Evolutionary conservation across 495 filamentous ascomycete species (phyloP), one percentile per base, ranked within the genome.

Genomic region (Pyrenopolyporus hunteri): DNA sequence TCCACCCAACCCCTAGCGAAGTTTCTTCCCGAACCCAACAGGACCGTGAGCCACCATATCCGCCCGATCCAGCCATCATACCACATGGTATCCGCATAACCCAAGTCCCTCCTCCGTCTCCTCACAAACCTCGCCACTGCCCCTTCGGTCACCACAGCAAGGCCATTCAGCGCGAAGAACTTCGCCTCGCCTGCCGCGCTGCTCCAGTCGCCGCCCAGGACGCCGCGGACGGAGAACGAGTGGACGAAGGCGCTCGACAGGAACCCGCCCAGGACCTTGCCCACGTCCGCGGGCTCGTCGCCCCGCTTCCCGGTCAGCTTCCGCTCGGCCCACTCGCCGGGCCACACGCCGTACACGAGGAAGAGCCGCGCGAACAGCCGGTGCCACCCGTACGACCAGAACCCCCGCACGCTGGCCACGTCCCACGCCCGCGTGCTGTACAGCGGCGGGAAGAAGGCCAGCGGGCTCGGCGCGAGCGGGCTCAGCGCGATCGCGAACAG

Each of bases 381-480:
- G 10, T 64, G 60, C 60, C 60, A 64, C 2, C 60, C 60, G 20
- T 58, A 64, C 1, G 60, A 64, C 60, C 60, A 64, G 48, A 64
- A 64, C 28, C 6, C 13, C 10, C 60, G 60, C 33, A 64, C 60
- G 25, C n/a, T 28, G 1, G 42, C 14, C 2, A 59, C 14, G 16
- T 64, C 49, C 55, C 61, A 64, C 10, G 55, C 28, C 7, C 60
- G 39, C 0, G 40, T 47, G 45, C 60, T 64, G 16, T 64, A 64
- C 6, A 64, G 35, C 26, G 60, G 60, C 32, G 60, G 60, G 46
- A 57, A 64, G 54, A 64, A 58, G 1, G 60, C 54, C 11, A 64
- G 40, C 6, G 60, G 60, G 6, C 60, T 43, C 4, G 60, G 60
- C 33, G 53, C 60, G 8, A 64, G 60, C 3, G 53, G 53, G 33